phyloP scores from a whole-genome alignment of 2,329 filamentous ascomycete species.

The Hypoxylon sp. region DNA sequence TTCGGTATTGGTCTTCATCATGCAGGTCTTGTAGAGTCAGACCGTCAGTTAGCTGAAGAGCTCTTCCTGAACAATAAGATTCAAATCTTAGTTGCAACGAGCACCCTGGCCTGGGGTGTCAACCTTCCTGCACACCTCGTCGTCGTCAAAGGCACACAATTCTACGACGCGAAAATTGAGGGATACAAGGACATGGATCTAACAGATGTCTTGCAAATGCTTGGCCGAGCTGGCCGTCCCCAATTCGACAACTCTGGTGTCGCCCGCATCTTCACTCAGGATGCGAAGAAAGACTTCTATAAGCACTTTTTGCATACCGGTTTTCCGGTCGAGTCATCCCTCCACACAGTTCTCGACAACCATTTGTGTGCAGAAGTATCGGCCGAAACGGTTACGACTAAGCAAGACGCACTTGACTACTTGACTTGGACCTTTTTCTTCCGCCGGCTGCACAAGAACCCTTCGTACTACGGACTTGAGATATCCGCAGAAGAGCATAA shows the following conservation, averaged over 20 bases:
- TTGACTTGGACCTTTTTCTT: slow-evolving; percentile 99
- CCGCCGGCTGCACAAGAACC: slow-evolving; percentile 95
- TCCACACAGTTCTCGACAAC: slow-evolving; percentile 97
- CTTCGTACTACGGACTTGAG: slow-evolving; percentile 95
- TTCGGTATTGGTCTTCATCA: slow-evolving; percentile 98
- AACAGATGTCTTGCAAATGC: slow-evolving; percentile 97
- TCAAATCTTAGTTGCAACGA: slow-evolving; percentile 94
- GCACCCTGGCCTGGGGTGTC: slow-evolving; percentile 97
- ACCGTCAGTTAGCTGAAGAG: slow-evolving; percentile 91
- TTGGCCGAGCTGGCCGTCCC: slow-evolving; percentile 92
- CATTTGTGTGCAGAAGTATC: slow-evolving; percentile 96
- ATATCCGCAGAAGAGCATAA: slow-evolving; percentile 94
- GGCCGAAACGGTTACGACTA: slow-evolving; percentile 89
- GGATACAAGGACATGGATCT: slow-evolving; percentile 99
- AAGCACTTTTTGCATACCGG: slow-evolving; percentile 99
- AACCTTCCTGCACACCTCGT: slow-evolving; percentile 97
- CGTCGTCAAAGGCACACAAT: slow-evolving; percentile 97
- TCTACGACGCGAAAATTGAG: slow-evolving; percentile 97
- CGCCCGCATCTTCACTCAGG: slow-evolving; percentile 96
- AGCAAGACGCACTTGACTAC: slow-evolving; percentile 97
- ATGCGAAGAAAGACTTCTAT: slow-evolving; percentile 98
- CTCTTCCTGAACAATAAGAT: slow-evolving; percentile 98
- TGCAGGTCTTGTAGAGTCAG: slow-evolving; percentile 94
- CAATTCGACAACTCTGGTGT: slow-evolving; percentile 98
- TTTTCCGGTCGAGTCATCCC: slow-evolving; percentile 94